These are phyloP conservation scores for Babesia sp. DNA, from an alignment of 169 alveolate genomes.

Conservation along the genomic window DNA sequence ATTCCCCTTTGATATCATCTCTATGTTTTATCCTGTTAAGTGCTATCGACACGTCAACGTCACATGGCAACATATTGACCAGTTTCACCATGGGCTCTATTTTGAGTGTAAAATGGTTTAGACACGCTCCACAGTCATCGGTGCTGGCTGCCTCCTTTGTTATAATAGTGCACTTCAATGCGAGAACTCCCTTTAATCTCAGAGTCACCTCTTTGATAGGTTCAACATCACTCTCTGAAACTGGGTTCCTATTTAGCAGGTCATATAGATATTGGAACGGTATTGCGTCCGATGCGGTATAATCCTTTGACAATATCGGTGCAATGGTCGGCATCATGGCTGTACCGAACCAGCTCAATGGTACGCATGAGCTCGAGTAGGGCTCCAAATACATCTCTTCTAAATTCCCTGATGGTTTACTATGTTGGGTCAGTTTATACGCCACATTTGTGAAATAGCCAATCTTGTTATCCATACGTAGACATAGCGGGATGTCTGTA, in stretches of 20 bases:
- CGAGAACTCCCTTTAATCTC: slow-evolving; percentile 11
- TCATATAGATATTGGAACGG: slow-evolving; percentile 37
- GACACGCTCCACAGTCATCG: slow-evolving; percentile 36
- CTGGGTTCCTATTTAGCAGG: slow-evolving; percentile 15
- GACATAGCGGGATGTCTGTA: slow-evolving; percentile 34
- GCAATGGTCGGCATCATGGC: slow-evolving; percentile 42
- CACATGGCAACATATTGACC: slow-evolving; percentile 57
- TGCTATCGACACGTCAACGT: slow-evolving; percentile 2
- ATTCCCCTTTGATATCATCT: neutral
- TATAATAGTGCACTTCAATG: slow-evolving; percentile 23
- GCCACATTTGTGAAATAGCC: slow-evolving; percentile 28
- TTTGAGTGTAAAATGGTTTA: slow-evolving; percentile 24
- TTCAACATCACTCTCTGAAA: neutral
- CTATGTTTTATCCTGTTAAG: neutral
- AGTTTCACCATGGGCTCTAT: slow-evolving; percentile 56
- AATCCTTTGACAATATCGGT: slow-evolving; percentile 14
- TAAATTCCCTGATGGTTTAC: neutral
- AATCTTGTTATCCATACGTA: slow-evolving; percentile 15
- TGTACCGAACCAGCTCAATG: slow-evolving; percentile 54
- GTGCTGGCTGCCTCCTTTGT: slow-evolving; percentile 24
- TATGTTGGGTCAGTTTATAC: slow-evolving; percentile 16
- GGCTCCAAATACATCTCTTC: slow-evolving; percentile 36
- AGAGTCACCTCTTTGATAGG: slow-evolving; percentile 6
- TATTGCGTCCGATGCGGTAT: neutral
- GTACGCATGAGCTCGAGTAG: slow-evolving; percentile 50